These are phyloP conservation scores for Gnetum montanum DNA, from an alignment of 75 land plant species.

Conservation along the genomic window DNA sequence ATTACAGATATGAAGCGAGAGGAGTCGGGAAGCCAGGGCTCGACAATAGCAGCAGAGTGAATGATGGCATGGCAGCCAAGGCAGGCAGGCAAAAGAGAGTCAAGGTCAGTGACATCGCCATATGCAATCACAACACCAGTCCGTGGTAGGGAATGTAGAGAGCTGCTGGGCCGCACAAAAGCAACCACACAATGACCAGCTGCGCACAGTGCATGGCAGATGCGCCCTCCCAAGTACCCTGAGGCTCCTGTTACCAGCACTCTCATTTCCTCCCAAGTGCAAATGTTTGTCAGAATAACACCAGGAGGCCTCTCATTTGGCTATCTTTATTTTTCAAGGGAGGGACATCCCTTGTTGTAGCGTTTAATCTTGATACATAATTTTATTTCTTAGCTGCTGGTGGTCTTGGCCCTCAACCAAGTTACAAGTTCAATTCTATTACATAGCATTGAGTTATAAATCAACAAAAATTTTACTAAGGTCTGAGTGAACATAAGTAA, in stretches of 20 bases:
- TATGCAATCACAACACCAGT: conserved; percentile 42
- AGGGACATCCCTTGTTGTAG: background rate
- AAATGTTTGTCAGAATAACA: background rate
- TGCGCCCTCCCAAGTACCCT: conserved; percentile 72
- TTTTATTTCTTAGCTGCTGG: too few relatives aligned
- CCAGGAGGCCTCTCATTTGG: background rate
- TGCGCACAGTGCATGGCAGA: conserved; percentile 39
- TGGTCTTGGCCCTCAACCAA: too few relatives aligned
- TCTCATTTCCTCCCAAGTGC: conserved; percentile 13
- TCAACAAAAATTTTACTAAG: too few relatives aligned
- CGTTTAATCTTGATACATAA: too few relatives aligned
- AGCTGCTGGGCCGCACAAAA: conserved; percentile 60
- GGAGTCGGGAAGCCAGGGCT: conserved; percentile 83
- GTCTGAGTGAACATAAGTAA: too few relatives aligned
- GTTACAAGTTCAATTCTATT: too few relatives aligned
- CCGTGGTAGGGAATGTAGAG: conserved; percentile 39
- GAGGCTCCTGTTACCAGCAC: conserved; percentile 83
- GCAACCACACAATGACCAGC: conserved; percentile 56
- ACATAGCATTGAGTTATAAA: too few relatives aligned
- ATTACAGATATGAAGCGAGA: conserved; percentile 54
- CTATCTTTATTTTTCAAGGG: background rate
- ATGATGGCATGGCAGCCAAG: conserved; percentile 58
- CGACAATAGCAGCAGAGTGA: conserved; percentile 79
- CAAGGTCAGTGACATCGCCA: conserved; percentile 70
- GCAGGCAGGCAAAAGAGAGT: conserved; percentile 52